phyloP scores from a whole-genome alignment of 2,329 filamentous ascomycete genomes.

The Fusarium domesticum region DNA sequence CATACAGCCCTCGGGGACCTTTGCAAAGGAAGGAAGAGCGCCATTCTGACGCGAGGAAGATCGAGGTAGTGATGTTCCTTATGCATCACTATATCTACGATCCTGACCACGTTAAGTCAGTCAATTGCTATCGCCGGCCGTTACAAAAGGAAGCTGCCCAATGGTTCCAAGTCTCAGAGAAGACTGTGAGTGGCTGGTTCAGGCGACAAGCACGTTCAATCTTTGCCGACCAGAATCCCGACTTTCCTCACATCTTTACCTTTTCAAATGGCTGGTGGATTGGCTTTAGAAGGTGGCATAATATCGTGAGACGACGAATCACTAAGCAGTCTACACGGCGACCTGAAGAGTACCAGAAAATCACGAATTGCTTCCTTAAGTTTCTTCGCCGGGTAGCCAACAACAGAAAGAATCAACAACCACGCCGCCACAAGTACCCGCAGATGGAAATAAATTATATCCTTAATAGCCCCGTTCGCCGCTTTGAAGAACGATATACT shows the following conservation, averaged over 20 bases:
- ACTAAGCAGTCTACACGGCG: neutral
- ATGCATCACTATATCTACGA: neutral
- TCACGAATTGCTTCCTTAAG: neutral
- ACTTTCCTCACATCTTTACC: neutral
- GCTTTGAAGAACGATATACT: neutral
- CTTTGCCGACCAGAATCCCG: neutral
- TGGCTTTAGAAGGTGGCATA: neutral
- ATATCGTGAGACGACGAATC: neutral
- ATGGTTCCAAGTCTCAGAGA: neutral
- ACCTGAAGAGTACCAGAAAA: neutral
- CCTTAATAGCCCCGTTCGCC: neutral
- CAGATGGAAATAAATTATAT: neutral
- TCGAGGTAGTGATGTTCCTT: neutral
- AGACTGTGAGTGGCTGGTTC: neutral
- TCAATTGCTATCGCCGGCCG: neutral
- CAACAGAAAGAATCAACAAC: neutral
- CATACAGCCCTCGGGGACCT: neutral
- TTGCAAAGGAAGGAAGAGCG: neutral
- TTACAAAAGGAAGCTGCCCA: neutral
- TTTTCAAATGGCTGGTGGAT: neutral
- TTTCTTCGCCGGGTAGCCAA: neutral
- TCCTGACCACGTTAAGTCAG: neutral
- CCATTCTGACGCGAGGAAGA: neutral
- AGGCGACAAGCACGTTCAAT: neutral
- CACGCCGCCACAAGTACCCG: neutral